These are phyloP conservation scores for Amanita rubescens DNA, from an alignment of 768 basidiomycete species.

Conservation along the genomic window DNA sequence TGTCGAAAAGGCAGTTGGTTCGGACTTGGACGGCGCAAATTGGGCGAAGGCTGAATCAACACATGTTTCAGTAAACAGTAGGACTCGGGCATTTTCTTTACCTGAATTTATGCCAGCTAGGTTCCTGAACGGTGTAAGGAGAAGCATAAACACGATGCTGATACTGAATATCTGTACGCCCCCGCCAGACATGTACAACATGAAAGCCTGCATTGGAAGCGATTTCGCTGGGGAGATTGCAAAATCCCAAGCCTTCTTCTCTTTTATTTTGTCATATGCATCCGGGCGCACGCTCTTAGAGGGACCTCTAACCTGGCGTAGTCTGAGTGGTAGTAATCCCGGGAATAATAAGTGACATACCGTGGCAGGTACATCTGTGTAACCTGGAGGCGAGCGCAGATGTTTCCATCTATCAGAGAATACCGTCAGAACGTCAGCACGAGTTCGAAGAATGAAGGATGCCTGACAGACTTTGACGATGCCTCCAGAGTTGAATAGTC, in stretches of 20 bases:
- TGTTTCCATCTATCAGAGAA: conserved; percentile 3
- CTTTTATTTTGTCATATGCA: conserved; percentile 63
- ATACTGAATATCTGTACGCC: conserved; percentile 96
- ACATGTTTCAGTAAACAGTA: neutral
- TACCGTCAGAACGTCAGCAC: neutral
- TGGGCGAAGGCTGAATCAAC: conserved; percentile 53
- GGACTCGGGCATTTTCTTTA: conserved; percentile 29
- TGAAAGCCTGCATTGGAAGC: conserved; percentile 95
- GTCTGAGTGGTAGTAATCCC: conserved; percentile 6
- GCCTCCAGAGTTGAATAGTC: conserved; percentile 27
- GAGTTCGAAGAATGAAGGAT: neutral
- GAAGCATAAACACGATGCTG: conserved; percentile 91
- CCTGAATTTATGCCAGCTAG: conserved; percentile 71
- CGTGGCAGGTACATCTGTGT: neutral
- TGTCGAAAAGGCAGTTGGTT: conserved; percentile 42
- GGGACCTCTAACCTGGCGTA: conserved; percentile 33
- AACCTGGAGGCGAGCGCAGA: neutral
- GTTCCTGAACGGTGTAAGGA: conserved; percentile 82
- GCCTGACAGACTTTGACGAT: conserved; percentile 5
- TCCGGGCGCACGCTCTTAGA: conserved; percentile 29
- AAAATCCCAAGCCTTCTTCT: conserved; percentile 79
- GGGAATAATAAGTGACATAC: neutral
- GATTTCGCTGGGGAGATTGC: conserved; percentile 82
- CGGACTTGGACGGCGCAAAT: conserved; percentile 61
- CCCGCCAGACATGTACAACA: conserved; percentile 97